Conservation (phyloP, 1,139 yeast genomes). For the Entelexis paramagnoliae region DNA sequence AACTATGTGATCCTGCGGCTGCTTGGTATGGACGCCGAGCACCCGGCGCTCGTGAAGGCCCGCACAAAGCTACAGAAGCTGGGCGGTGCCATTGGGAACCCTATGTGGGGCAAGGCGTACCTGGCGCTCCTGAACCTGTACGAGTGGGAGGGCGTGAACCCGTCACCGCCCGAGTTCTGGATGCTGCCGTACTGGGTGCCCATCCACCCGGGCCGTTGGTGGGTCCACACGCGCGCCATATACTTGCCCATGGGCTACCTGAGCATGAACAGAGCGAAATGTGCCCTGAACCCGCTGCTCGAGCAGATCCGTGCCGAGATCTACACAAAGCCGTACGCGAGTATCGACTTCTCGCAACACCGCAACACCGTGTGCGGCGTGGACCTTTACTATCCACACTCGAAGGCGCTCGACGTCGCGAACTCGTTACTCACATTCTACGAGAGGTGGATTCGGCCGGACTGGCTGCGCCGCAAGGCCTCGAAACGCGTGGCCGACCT, state of each 20-base stretch:
- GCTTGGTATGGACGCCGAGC: slow-evolving; percentile 61
- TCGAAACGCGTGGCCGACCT: slow-evolving; percentile 50
- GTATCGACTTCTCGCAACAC: slow-evolving; percentile 56
- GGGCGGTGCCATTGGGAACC: slow-evolving; percentile 84
- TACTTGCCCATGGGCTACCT: slow-evolving; percentile 81
- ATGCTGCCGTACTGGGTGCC: slow-evolving; percentile 70
- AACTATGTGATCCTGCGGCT: slow-evolving; percentile 72
- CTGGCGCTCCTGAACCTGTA: slow-evolving; percentile 68
- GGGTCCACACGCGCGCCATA: slow-evolving; percentile 96
- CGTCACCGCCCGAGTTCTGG: slow-evolving; percentile 97
- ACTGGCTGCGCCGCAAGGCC: slow-evolving; percentile 51
- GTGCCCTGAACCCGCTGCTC: slow-evolving; percentile 56
- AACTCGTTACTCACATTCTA: slow-evolving; percentile 53
- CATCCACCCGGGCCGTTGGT: slow-evolving; percentile 93
- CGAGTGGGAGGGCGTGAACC: slow-evolving; percentile 94
- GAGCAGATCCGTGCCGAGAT: slow-evolving; percentile 63
- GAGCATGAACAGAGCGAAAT: slow-evolving; percentile 46
- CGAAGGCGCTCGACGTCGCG: slow-evolving; percentile 51
- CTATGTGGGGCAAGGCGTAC: slow-evolving; percentile 99
- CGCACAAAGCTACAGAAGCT: slow-evolving; percentile 54
- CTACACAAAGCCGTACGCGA: slow-evolving; percentile 52
- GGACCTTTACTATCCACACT: slow-evolving; percentile 89
- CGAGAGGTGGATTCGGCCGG: slow-evolving; percentile 63
- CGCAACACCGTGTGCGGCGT: slow-evolving; percentile 85
- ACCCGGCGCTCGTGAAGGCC: slow-evolving; percentile 74